Evolutionary conservation across 2,329 filamentous ascomycete genomes (phyloP).

Genomic region (Fusarium sororula): DNA sequence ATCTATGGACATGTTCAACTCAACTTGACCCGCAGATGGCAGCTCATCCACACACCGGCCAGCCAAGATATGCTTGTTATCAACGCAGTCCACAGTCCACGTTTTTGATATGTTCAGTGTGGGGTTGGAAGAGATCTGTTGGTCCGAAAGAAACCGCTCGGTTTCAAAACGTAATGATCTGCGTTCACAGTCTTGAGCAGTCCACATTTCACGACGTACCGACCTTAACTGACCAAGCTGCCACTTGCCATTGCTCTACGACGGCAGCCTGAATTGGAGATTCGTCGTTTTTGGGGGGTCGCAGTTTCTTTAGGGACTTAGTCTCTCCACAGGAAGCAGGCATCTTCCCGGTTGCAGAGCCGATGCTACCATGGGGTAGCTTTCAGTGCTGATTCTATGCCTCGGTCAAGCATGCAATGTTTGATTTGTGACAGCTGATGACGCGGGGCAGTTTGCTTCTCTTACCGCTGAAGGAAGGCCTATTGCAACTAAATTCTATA

Average conservation of each 20-base stretch:
- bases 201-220: not conserved
- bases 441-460: not conserved
- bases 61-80: not conserved
- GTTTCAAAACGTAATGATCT: not conserved
- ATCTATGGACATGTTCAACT: not conserved
- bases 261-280: not conserved
- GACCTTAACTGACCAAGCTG: not conserved
- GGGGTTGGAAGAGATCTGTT: not conserved
- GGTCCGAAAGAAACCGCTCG: not conserved
- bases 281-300: not conserved
- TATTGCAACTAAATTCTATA: not conserved
- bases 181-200: not conserved
- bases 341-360: not conserved
- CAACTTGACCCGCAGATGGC: not conserved
- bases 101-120: not conserved
- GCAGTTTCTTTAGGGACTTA: not conserved
- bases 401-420: not conserved
- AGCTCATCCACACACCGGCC: not conserved
- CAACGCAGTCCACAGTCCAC: not conserved
- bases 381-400: not conserved
- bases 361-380: not conserved
- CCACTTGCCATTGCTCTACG: not conserved
- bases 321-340: not conserved
- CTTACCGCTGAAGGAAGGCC: not conserved
- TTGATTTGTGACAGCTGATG: slow-evolving; percentile 15